Base-by-base conservation (phyloP, 768 basidiomycete genomes). In the Hericium coralloides region DNA sequence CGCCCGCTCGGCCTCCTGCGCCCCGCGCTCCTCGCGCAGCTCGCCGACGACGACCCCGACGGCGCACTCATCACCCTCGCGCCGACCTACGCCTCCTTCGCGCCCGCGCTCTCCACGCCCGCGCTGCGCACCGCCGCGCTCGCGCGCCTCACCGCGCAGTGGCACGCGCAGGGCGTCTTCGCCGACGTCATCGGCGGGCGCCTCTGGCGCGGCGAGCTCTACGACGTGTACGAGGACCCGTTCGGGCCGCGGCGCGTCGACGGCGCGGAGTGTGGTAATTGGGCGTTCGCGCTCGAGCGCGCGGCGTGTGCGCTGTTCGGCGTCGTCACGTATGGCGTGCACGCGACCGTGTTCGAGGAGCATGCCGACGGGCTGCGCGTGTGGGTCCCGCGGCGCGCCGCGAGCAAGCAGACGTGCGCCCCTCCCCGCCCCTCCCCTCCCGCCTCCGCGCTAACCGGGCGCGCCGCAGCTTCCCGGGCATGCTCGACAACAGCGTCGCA, bases 291-390 rank as follows among this genome's bases (percentile, higher is more conserved):
- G 68, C 81, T 98, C 79, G 97, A 98, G 69, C 80, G 95, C 41
- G 78, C 90, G 1, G 93, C 92, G 2, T 92, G 90, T 67, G 80
- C 87, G 0, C 72, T 98, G 37, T 98, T 98, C 64, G 94, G 95
- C 2, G 69, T 95, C 7, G 79, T 91, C 53, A 97, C 95, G 0
- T 94, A 89, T 64, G 95, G 97, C 0, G 89, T 95, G 2, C 97
- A 98, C 69, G 81, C 95, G 84, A 89, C 82, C 18, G 80, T 85
- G 53, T 92, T 82, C 66, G 77, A 81, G 45, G 76, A 79, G 60
- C 57, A 68, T 17, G 75, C 65, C 18, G 74, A 69, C 41, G 70
- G 68, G 37, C 68, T 87, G 66, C 76, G 73, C 58, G 73, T 97
- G 2, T 98, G 97, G 95, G 84, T 93, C 1, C 94, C 97, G 1